Base-by-base conservation (phyloP, 306 rosid species). In the Glycine latifolia region DNA sequence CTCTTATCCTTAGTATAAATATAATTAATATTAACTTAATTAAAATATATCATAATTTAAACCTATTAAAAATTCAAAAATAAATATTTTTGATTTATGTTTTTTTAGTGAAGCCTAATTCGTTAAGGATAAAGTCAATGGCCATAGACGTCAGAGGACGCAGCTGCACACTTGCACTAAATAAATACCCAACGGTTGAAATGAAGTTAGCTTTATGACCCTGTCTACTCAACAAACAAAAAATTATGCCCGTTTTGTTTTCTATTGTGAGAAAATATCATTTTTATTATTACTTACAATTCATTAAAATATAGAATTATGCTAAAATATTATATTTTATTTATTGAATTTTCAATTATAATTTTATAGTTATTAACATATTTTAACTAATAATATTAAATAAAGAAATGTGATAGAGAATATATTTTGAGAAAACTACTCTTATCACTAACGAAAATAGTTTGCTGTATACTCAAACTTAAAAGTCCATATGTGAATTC, bases 171-270 rank as follows among this genome's bases (percentile, higher is more conserved):
- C 49, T 52, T 72, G 49, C 63, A 8, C 26, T 14, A 52, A 53
- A 72, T 72, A 53, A 68, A 68, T 68, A 17, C 33, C 33, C 49
- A 53, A 5, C 63, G 65, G n/a, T 54, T 37, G 31, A 55, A 73
- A 54, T 41, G 16, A 54, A 39, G 52, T 15, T 13, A n/a, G 66
- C 8, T 41, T 39, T 37, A 41, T 16, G 67, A 73, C 39, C 7
- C 4, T 10, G 53, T 73, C 53, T 55, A 4, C 17, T 15, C 67
- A 54, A 54, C 72, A 26, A 26, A 26, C 31, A 26, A 26, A 26
- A 26, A 26, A 26, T 26, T 1, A 0, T 26, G 31, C 31, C 60
- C 2, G 6, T 2, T 6, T 3, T 1, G 3, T 59, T 59, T 26
- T 20, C 6, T 59, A 5, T 3, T 17, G 65, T 17, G 12, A 58